Percentiles rank a stretch among this genome's conserved stretches.
These are phyloP conservation scores for Micractinium conductrix DNA, from an alignment of 139 green algal species.

Conservation along the genomic window DNA sequence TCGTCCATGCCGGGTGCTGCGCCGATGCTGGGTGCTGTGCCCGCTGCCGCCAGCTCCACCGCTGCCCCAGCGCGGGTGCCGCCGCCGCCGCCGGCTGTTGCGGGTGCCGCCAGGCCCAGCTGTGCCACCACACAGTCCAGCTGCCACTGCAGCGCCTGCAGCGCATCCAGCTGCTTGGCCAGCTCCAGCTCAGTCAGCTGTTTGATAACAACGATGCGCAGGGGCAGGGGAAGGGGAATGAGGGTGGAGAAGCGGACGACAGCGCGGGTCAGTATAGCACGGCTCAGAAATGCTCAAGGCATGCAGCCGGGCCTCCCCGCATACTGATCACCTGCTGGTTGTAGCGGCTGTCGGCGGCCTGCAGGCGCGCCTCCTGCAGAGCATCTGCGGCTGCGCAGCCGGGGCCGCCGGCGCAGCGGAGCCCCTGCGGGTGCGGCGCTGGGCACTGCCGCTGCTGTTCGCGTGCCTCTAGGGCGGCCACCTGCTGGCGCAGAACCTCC, in stretches of 20 bases:
- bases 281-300: too few species aligned
- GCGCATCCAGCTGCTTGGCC: conserved; percentile 46
- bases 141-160: conserved; percentile 66
- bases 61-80: neutral
- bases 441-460: neutral
- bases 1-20: neutral
- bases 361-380: neutral
- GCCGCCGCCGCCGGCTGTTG: neutral
- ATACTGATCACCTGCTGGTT: too few species aligned
- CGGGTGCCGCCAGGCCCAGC: conserved; percentile 1
- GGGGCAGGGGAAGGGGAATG: too few species aligned
- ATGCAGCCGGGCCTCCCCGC: too few species aligned
- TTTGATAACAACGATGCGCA: too few species aligned
- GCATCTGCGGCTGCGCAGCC: neutral
- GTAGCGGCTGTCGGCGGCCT: conserved; percentile 6
- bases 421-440: too few species aligned
- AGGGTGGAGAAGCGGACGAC: too few species aligned
- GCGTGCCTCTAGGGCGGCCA: neutral
- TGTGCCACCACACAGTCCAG: conserved; percentile 38
- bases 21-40: neutral
- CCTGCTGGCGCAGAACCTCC: conserved; percentile 42
- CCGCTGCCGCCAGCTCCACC: conserved; percentile 6
- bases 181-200: conserved; percentile 27
- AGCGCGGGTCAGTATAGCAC: too few species aligned
- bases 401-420: neutral